Evolutionary conservation across 2,329 filamentous ascomycete genomes (phyloP).

Genomic region (Cercospora janseana): DNA sequence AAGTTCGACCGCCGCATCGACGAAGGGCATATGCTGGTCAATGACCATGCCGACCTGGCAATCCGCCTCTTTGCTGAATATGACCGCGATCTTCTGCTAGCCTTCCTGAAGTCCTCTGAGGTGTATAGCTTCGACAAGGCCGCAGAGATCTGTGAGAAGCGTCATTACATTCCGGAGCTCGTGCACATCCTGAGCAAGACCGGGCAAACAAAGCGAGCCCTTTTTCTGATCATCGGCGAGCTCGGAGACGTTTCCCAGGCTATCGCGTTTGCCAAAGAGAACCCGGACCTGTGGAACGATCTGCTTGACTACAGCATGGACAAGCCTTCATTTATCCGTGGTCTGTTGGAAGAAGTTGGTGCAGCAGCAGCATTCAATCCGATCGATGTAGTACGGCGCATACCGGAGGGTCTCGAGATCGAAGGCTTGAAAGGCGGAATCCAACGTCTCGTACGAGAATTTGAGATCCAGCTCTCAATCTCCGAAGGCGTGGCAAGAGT

Average conservation of each 20-base stretch:
- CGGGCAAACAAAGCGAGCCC: slow-evolving; percentile 84
- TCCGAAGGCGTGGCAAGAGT: slow-evolving; percentile 85
- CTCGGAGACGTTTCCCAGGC: slow-evolving; percentile 87
- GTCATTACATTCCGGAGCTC: slow-evolving; percentile 84
- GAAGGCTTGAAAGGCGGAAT: slow-evolving; percentile 85
- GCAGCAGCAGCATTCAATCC: slow-evolving; percentile 76
- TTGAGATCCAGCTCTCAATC: slow-evolving; percentile 92
- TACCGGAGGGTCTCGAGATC: slow-evolving; percentile 90
- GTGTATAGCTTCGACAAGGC: slow-evolving; percentile 84
- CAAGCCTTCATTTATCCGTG: slow-evolving; percentile 90
- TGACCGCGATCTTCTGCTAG: slow-evolving; percentile 76
- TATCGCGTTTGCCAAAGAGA: slow-evolving; percentile 90
- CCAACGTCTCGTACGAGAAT: slow-evolving; percentile 87
- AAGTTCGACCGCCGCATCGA: slow-evolving; percentile 37
- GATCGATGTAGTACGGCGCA: slow-evolving; percentile 82
- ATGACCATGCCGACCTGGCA: slow-evolving; percentile 82
- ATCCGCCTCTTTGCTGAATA: slow-evolving; percentile 83
- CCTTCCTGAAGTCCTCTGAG: slow-evolving; percentile 76
- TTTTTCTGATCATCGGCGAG: slow-evolving; percentile 92
- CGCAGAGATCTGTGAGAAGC: slow-evolving; percentile 72
- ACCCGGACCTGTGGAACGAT: slow-evolving; percentile 92
- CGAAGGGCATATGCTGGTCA: slow-evolving; percentile 66
- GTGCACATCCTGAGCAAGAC: slow-evolving; percentile 95
- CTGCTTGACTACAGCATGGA: slow-evolving; percentile 96
- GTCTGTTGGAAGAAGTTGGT: slow-evolving; percentile 87